phyloP scores from a whole-genome alignment of 495 filamentous ascomycete genomes.

The Hypomontagnella monticulosa region DNA sequence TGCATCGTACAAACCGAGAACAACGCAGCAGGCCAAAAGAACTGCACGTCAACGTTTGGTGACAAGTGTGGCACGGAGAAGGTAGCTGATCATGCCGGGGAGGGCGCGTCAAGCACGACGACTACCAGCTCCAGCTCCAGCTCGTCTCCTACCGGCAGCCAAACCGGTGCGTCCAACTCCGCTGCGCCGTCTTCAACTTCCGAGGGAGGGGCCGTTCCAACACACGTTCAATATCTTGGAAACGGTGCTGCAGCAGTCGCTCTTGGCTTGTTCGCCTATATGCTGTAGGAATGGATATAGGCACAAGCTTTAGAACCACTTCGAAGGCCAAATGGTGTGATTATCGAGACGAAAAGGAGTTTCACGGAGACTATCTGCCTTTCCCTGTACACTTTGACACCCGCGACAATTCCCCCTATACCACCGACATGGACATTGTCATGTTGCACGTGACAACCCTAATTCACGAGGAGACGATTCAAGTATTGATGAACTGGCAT shows the following conservation, averaged over 20 bases:
- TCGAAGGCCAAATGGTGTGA: conserved; percentile 8
- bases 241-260: conserved; percentile 50
- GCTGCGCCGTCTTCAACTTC: conserved; percentile 34
- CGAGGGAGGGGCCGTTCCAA: conserved; percentile 45
- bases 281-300: conserved; percentile 41
- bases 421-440: conserved; percentile 15
- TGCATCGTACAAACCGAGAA: conserved; percentile 46
- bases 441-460: conserved; percentile 38
- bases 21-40: conserved; percentile 48
- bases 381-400: conserved; percentile 34
- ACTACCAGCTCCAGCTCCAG: conserved; percentile 36
- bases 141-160: conserved; percentile 28
- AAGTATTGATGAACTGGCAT: conserved; percentile 38
- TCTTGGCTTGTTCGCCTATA: conserved; percentile 49
- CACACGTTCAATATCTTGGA: conserved; percentile 45
- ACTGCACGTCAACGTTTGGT: conserved; percentile 44
- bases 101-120: conserved; percentile 24
- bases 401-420: conserved; percentile 16
- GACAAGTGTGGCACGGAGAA: conserved; percentile 50
- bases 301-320: conserved; percentile 5
- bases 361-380: conserved; percentile 21
- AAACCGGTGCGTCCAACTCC: conserved; percentile 28
- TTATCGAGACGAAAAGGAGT: conserved; percentile 6
- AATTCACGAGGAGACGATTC: conserved; percentile 41
- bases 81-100: conserved; percentile 47